Base-by-base conservation (phyloP, 768 basidiomycete species). In the Filobasidium floriforme region DNA sequence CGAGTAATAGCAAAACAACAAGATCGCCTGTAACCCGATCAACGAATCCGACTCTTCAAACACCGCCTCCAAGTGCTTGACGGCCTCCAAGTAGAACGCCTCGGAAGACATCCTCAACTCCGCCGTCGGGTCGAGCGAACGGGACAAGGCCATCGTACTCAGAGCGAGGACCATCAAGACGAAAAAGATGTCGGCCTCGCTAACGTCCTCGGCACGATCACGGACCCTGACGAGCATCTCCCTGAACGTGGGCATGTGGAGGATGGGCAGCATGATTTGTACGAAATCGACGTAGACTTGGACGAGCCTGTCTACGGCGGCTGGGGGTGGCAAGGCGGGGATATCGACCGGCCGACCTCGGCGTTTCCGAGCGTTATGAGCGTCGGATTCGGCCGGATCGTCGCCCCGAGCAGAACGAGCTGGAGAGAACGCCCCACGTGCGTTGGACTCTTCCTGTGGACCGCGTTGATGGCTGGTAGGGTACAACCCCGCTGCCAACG, bases 261-360 rank as follows among this genome's bases (percentile, higher is more conserved):
- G 71, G 62, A 78, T 77, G n/a, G 76, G 79, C n/a, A 73, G 72
- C 18, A 76, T 73, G 32, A 79, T 75, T n/a, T 77, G 77, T 9
- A 79, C 77, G 66, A 78, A 79, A 67, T 79, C 76, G 43, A 77
- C 74, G 71, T 78, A 79, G 7, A 77, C 77, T 49, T 77, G 76
- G 6, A 79, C 73, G 26, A 79, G 70, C 15, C 76, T 59, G 65
- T 79, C 79, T 7, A 79, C 77, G 7, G 79, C 79, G 0, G 75
- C 71, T 63, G 76, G 72, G 51, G 79, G 79, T 19, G 79, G 79
- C 15, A 79, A 66, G 11, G 76, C 75, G 10, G 79, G 79, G 18
- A 79, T 72, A 22, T 73, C 66, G 62, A 76, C 70, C 5, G 59
- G 54, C 12, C 46, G 15, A 5, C 49, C 4, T 28, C 14, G 55